A percentile compares a stretch with the other conserved stretches of the same genome.
phyloP scores from a whole-genome alignment of 176 grass and related monocot genomes.

The Eleusine coracana region DNA sequence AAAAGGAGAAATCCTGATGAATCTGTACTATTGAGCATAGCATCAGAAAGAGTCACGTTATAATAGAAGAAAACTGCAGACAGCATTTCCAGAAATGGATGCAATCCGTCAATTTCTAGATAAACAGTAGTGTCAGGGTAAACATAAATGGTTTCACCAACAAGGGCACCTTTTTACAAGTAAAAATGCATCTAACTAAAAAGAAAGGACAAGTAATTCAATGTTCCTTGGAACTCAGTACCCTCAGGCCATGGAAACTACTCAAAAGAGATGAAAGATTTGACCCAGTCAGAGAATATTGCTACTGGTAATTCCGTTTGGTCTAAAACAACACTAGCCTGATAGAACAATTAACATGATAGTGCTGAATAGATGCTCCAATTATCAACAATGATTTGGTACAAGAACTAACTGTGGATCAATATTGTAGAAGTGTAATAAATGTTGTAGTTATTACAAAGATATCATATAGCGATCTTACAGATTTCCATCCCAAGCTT shows the following conservation, averaged over 20 bases:
- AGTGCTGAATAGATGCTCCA: slow-evolving; percentile 8
- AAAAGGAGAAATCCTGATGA: slow-evolving; percentile 97
- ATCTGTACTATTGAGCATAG: slow-evolving; percentile 52
- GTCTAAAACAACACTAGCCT: background rate
- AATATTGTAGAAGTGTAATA: slow-evolving; percentile 21
- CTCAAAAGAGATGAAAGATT: background rate
- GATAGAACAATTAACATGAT: slow-evolving; percentile 22
- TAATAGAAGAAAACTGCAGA: slow-evolving; percentile 3
- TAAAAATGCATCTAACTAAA: background rate
- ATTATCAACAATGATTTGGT: slow-evolving; percentile 4
- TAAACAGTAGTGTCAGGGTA: slow-evolving; percentile 6
- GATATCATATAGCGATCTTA: background rate
- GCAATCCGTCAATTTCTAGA: background rate
- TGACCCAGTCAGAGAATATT: background rate
- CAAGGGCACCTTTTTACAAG: background rate
- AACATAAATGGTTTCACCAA: slow-evolving; percentile 13
- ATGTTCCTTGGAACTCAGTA: slow-evolving; percentile 18
- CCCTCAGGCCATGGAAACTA: background rate
- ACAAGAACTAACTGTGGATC: background rate
- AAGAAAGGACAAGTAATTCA: slow-evolving; percentile 2
- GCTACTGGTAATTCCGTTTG: background rate
- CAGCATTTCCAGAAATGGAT: background rate
- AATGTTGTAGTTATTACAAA: background rate
- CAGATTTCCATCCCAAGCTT: background rate
- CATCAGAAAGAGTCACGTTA: slow-evolving; percentile 31